Conservation (phyloP, 164 flowering plant species). For the Taxillus chinensis region DNA sequence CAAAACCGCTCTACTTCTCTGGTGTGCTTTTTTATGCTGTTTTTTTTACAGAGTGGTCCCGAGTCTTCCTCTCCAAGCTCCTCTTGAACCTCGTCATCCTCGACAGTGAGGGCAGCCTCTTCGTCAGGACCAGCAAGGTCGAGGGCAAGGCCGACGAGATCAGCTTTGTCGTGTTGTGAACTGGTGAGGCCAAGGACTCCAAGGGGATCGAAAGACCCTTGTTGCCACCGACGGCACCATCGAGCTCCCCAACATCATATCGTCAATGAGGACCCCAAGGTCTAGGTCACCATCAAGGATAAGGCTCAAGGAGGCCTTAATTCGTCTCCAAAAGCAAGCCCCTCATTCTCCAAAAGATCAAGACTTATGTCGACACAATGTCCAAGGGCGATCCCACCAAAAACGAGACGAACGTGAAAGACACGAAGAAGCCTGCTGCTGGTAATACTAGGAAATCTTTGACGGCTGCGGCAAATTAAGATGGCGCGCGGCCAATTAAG, state of each 20-base stretch:
- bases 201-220: slow-evolving; percentile 36
- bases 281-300: slow-evolving; percentile 55
- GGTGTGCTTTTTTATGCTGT: too few relatives aligned
- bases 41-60: slow-evolving; percentile 90
- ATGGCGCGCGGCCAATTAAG: too few relatives aligned
- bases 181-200: slow-evolving; percentile 66
- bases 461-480: background rate
- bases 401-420: slow-evolving; percentile 75
- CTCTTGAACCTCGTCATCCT: slow-evolving; percentile 47
- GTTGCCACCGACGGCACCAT: slow-evolving; percentile 52
- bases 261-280: slow-evolving; percentile 89
- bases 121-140: slow-evolving; percentile 41
- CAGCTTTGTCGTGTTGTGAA: slow-evolving; percentile 44
- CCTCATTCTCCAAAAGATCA: slow-evolving; percentile 59
- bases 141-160: slow-evolving; percentile 69
- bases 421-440: slow-evolving; percentile 18
- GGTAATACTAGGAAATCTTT: slow-evolving; percentile 8
- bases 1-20: too few relatives aligned
- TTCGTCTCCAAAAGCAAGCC: slow-evolving; percentile 57
- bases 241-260: slow-evolving; percentile 81
- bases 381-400: slow-evolving; percentile 84
- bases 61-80: slow-evolving; percentile 38
- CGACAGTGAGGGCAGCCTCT: slow-evolving; percentile 58
- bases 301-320: slow-evolving; percentile 63
- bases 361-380: slow-evolving; percentile 70